phyloP scores from a whole-genome alignment of 1,284 basidiomycete genomes.

The Austroboletus novae-zelandiae region DNA sequence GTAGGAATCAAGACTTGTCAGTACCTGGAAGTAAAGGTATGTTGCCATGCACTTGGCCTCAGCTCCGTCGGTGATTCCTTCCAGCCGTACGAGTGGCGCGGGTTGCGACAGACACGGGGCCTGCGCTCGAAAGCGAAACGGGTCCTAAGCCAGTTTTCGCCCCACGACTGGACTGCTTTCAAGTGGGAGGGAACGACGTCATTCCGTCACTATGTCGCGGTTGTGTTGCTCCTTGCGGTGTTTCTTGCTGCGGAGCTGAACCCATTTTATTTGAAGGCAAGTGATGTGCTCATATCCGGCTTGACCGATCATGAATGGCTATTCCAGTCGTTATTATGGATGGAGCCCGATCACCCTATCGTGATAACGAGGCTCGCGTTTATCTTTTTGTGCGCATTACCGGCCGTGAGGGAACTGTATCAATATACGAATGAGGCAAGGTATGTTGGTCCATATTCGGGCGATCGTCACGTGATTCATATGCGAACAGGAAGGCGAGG shows the following conservation, averaged over 20 bases:
- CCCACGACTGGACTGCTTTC: conserved; percentile 84
- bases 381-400: conserved; percentile 79
- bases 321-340: conserved; percentile 71
- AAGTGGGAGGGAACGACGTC: conserved; percentile 81
- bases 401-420: conserved; percentile 75
- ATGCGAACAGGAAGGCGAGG: conserved; percentile 55
- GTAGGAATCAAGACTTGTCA: conserved; percentile 82
- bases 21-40: conserved; percentile 80
- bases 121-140: conserved; percentile 73
- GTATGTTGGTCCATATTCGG: conserved; percentile 39
- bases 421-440: conserved; percentile 78
- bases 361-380: conserved; percentile 70
- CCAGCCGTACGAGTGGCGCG: conserved; percentile 81
- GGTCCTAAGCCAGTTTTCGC: conserved; percentile 78
- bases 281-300: conserved; percentile 16
- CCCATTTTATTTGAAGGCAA: conserved; percentile 79
- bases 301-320: conserved; percentile 12
- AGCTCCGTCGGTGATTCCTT: conserved; percentile 1
- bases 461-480: conserved; percentile 4
- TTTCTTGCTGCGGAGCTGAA: conserved; percentile 82
- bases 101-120: conserved; percentile 72
- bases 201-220: conserved; percentile 71
- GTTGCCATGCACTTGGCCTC: conserved; percentile 2
- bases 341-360: conserved; percentile 84
- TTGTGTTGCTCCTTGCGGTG: conserved; percentile 72